A percentile compares a stretch with the other conserved stretches of the same genome.
These are phyloP conservation scores for Puccinia horiana DNA, from an alignment of 1,284 basidiomycete species.

Conservation along the genomic window DNA sequence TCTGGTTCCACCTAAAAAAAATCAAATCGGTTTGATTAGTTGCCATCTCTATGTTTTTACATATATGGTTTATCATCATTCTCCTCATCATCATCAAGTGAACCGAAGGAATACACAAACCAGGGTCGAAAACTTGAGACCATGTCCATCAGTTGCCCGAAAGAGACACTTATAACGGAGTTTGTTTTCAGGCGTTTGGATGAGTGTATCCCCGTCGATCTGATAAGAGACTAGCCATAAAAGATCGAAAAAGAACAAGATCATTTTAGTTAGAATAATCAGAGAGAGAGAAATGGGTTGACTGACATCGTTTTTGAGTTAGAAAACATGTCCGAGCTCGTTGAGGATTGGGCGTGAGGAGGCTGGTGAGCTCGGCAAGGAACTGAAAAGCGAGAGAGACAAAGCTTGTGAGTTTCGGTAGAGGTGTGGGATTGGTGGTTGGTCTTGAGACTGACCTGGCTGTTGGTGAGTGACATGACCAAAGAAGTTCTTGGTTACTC, in stretches of 20 bases:
- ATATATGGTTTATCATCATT: neutral
- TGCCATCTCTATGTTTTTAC: neutral
- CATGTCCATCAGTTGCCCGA: constrained; percentile 23
- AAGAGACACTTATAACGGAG: constrained; percentile 19
- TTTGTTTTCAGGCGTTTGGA: neutral
- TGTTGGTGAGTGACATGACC: constrained; percentile 15
- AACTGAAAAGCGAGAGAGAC: neutral
- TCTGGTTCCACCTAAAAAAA: constrained; percentile 6
- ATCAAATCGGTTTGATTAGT: neutral
- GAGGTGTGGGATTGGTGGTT: neutral
- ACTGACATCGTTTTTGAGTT: constrained; percentile 24
- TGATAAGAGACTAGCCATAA: constrained; percentile 12
- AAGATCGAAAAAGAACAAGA: neutral
- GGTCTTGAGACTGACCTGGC: neutral
- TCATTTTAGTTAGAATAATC: neutral
- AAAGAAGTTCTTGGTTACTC: too few species aligned
- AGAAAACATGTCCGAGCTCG: constrained; percentile 24
- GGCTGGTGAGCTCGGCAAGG: neutral
- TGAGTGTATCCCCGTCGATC: constrained; percentile 6
- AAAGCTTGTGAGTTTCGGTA: neutral
- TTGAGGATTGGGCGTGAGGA: neutral
- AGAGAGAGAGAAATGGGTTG: too few species aligned
- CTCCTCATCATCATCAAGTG: neutral
- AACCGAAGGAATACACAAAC: neutral
- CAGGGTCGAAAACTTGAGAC: constrained; percentile 13